Conservation (phyloP, 192 early-diverging fungal species). For the Gryganskiella cystojenkinii region DNA sequence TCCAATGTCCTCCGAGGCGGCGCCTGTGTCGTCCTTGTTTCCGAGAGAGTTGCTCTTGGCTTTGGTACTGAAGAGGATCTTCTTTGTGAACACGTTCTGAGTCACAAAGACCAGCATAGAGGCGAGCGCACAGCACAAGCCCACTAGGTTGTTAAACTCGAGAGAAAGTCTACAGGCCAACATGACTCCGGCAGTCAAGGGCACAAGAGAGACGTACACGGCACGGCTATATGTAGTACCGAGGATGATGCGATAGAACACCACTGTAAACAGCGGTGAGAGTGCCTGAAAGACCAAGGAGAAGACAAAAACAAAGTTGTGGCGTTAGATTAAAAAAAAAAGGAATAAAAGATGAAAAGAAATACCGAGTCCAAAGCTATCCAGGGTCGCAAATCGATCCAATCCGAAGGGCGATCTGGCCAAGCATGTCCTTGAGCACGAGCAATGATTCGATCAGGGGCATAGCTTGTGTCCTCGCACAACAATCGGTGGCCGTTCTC, state of each 20-base stretch:
- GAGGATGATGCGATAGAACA: constrained; percentile 78
- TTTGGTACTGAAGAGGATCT: constrained; percentile 69
- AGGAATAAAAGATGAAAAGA: not conserved
- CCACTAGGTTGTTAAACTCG: constrained; percentile 74
- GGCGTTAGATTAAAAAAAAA: constrained; percentile 21
- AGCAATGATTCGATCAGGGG: too few relatives aligned
- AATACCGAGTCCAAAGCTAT: too few relatives aligned
- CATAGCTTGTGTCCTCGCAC: too few relatives aligned
- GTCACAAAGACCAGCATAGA: constrained; percentile 86
- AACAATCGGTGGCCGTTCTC: not conserved
- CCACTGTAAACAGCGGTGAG: constrained; percentile 88
- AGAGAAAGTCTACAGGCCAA: constrained; percentile 80
- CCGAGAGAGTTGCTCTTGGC: constrained; percentile 32
- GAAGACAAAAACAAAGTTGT: too few relatives aligned
- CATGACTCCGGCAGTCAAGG: constrained; percentile 89
- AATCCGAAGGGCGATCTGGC: not conserved
- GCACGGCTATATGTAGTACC: constrained; percentile 70
- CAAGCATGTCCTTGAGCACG: too few relatives aligned
- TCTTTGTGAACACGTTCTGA: constrained; percentile 91
- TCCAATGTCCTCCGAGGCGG: constrained; percentile 26
- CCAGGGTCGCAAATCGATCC: too few relatives aligned
- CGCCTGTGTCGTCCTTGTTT: constrained; percentile 38
- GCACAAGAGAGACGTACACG: constrained; percentile 83
- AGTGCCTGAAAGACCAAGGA: too few relatives aligned
- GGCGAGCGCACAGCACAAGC: constrained; percentile 77